Conservation (phyloP, 768 basidiomycete species). For the Rhodotorula kratochvilovae region DNA sequence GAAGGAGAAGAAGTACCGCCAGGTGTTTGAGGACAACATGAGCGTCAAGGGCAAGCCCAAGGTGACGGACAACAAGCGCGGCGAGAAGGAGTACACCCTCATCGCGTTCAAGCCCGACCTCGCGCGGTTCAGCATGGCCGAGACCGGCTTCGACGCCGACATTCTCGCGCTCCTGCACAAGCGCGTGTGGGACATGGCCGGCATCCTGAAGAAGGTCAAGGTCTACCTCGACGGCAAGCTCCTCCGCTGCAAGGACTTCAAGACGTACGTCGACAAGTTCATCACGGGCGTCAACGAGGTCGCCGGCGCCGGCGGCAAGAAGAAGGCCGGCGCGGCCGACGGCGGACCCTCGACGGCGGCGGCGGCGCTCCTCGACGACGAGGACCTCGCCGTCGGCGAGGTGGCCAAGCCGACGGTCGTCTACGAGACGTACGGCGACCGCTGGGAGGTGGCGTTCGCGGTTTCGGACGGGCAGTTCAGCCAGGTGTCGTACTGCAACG, state of each 20-base stretch:
- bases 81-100: conserved; percentile 57
- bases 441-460: conserved; percentile 95
- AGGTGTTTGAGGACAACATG: conserved; percentile 95
- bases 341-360: background rate
- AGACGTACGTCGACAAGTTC: conserved; percentile 94
- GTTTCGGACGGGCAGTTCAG: conserved; percentile 87
- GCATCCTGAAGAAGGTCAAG: conserved; percentile 87
- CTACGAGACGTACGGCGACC: conserved; percentile 69
- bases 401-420: conserved; percentile 71
- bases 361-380: conserved; percentile 14
- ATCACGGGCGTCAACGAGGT: conserved; percentile 65
- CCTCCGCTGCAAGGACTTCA: conserved; percentile 84
- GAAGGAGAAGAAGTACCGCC: conserved; percentile 90
- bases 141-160: conserved; percentile 72
- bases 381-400: conserved; percentile 27
- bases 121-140: conserved; percentile 71
- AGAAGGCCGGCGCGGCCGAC: conserved; percentile 15
- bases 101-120: conserved; percentile 92
- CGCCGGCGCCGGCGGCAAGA: conserved; percentile 58
- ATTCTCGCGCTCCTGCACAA: conserved; percentile 81
- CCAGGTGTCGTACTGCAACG: conserved; percentile 96
- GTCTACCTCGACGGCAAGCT: conserved; percentile 89
- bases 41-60: conserved; percentile 76
- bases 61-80: conserved; percentile 84
- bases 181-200: conserved; percentile 93